These are phyloP conservation scores for Lecanicillium sp. DNA, from an alignment of 2,329 filamentous ascomycete genomes.

Conservation along the genomic window DNA sequence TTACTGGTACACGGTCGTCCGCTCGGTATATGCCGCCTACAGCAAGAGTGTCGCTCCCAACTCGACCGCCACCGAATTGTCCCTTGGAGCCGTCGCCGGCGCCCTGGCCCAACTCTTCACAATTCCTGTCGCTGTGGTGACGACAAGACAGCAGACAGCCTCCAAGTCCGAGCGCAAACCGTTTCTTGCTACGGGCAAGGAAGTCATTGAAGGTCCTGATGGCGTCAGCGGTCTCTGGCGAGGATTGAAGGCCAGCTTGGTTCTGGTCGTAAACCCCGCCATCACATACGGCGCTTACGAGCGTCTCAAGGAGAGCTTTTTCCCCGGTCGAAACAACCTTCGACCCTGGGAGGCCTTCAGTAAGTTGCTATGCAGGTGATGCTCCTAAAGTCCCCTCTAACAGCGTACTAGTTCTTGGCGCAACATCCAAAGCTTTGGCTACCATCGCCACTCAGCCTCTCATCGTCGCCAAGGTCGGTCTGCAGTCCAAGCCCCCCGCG, in stretches of 20 bases:
- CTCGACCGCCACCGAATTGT: slow-evolving; percentile 75
- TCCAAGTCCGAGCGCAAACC: slow-evolving; percentile 78
- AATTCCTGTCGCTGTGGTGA: slow-evolving; percentile 92
- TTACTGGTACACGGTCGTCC: slow-evolving; percentile 94
- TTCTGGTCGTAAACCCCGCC: slow-evolving; percentile 90
- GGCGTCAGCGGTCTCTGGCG: slow-evolving; percentile 87
- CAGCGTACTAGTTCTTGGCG: slow-evolving; percentile 64
- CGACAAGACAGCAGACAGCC: slow-evolving; percentile 93
- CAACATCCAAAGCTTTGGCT: slow-evolving; percentile 85
- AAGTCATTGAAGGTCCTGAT: slow-evolving; percentile 87
- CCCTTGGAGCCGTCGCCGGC: slow-evolving; percentile 79
- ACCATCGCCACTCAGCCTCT: slow-evolving; percentile 90
- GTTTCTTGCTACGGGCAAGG: slow-evolving; percentile 76
- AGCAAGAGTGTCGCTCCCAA: slow-evolving; percentile 49
- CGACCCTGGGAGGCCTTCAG: slow-evolving; percentile 85
- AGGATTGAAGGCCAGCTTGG: slow-evolving; percentile 89
- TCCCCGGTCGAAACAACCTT: slow-evolving; percentile 68
- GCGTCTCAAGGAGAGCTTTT: slow-evolving; percentile 70
- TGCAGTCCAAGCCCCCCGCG: slow-evolving; percentile 88
- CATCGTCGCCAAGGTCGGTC: slow-evolving; percentile 94
- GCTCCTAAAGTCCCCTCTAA: slow-evolving; percentile 1
- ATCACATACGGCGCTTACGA: slow-evolving; percentile 98
- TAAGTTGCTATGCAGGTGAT: slow-evolving; percentile 43
- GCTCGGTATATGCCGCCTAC: slow-evolving; percentile 67
- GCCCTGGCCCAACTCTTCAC: slow-evolving; percentile 93